Percentiles rank a stretch among this genome's conserved stretches.
phyloP scores from a whole-genome alignment of 139 green algal species.

The Trebouxia sp. region DNA sequence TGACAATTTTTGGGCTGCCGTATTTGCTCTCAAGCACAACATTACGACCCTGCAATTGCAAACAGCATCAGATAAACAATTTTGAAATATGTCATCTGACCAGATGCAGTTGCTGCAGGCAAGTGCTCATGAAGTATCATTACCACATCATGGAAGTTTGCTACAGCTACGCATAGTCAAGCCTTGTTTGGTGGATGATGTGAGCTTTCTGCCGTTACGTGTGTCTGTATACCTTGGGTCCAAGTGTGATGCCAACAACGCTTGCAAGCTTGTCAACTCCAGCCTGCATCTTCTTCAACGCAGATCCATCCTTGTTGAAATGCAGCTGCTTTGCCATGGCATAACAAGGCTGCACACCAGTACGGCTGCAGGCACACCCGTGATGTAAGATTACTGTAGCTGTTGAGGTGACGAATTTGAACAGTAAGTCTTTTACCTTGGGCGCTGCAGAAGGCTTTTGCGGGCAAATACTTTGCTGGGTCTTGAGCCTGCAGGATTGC shows the following conservation, averaged over 20 bases:
- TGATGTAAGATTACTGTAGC: too few relatives aligned
- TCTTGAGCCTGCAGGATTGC: neutral
- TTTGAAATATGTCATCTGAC: too few relatives aligned
- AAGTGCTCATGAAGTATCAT: too few relatives aligned
- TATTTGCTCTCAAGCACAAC: conserved; percentile 99
- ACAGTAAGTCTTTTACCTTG: conserved; percentile 1
- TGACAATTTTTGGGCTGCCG: conserved; percentile 98
- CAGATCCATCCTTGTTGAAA: conserved; percentile 98
- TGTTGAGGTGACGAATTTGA: too few relatives aligned
- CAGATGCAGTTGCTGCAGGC: too few relatives aligned
- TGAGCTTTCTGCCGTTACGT: neutral
- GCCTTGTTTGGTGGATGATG: too few relatives aligned
- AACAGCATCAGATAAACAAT: too few relatives aligned
- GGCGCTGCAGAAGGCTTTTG: neutral
- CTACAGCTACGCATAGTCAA: too few relatives aligned
- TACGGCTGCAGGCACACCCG: neutral
- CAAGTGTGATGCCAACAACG: conserved; percentile 98
- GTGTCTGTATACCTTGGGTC: conserved; percentile 83
- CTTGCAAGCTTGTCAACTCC: conserved; percentile 98
- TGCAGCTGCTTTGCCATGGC: conserved; percentile 96
- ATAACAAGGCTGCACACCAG: conserved; percentile 28
- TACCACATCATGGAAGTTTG: too few relatives aligned
- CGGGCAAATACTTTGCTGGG: neutral
- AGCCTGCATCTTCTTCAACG: conserved; percentile 96
- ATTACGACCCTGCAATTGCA: conserved; percentile 86